Conservation (phyloP, 164 flowering plant species). For the Santalum album region DNA sequence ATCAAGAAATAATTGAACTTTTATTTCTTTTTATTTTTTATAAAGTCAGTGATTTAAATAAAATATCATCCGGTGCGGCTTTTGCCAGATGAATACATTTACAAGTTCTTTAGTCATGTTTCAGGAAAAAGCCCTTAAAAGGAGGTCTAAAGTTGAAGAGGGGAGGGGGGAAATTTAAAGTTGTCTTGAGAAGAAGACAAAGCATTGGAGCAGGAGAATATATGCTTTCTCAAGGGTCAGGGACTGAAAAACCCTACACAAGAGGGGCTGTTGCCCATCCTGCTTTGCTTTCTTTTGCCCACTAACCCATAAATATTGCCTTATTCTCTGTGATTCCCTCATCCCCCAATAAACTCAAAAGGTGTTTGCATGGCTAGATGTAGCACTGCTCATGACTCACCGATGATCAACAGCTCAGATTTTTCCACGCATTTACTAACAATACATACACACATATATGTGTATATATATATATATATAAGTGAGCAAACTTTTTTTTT, state of each 20-base stretch:
- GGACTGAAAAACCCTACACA: conserved; percentile 26
- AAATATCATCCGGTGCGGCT: background rate
- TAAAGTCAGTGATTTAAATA: background rate
- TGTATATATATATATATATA: too few relatives aligned
- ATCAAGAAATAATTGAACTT: too few relatives aligned
- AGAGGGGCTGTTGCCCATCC: conserved; percentile 17
- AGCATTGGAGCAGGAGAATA: conserved; percentile 30
- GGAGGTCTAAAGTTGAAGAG: conserved; percentile 34
- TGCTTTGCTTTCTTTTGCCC: conserved; percentile 18
- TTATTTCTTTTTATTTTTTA: too few relatives aligned
- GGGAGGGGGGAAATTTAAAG: conserved; percentile 23
- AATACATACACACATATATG: background rate
- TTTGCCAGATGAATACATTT: background rate
- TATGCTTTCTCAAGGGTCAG: conserved; percentile 32
- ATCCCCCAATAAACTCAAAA: background rate
- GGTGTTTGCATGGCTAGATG: too few relatives aligned
- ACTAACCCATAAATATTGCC: conserved; percentile 7
- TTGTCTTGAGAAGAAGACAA: conserved; percentile 39
- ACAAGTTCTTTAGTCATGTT: conserved; percentile 9
- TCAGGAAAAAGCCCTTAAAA: conserved; percentile 33
- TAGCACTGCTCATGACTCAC: background rate
- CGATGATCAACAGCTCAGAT: background rate
- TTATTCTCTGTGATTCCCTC: conserved; percentile 1
- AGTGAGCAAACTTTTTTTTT: too few relatives aligned
- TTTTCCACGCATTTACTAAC: too few relatives aligned